phyloP scores from a whole-genome alignment of 2,329 filamentous ascomycete genomes.

The Aspergillus oerlinghausenensis region DNA sequence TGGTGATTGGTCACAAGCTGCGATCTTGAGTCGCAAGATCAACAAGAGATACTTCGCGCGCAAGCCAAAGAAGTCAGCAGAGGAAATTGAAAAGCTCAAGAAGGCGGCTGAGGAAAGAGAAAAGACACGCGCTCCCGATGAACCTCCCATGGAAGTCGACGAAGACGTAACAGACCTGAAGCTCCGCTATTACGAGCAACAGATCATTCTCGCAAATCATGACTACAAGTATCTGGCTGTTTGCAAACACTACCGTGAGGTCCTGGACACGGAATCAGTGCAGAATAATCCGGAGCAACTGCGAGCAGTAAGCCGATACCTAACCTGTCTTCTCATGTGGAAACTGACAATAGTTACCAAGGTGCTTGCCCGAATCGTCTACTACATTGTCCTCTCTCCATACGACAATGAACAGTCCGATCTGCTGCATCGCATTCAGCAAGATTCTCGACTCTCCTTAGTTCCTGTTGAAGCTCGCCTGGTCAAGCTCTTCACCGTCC shows the following conservation, averaged over 20 bases:
- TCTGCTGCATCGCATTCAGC: conserved; percentile 85
- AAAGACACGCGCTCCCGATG: conserved; percentile 72
- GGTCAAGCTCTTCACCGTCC: conserved; percentile 89
- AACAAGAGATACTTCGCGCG: conserved; percentile 87
- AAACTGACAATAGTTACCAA: conserved; percentile 33
- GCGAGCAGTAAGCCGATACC: conserved; percentile 63
- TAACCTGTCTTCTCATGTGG: not conserved
- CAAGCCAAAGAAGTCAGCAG: conserved; percentile 83
- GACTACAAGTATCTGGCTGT: conserved; percentile 96
- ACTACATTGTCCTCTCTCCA: conserved; percentile 92
- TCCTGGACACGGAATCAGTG: conserved; percentile 91
- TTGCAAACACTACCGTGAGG: conserved; percentile 97
- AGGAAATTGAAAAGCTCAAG: conserved; percentile 84
- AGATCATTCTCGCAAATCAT: conserved; percentile 92
- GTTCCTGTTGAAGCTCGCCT: conserved; percentile 78
- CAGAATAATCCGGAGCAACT: conserved; percentile 85
- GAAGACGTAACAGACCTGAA: conserved; percentile 97
- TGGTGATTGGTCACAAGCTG: conserved; percentile 92
- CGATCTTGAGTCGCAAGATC: conserved; percentile 92
- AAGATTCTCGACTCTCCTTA: conserved; percentile 74
- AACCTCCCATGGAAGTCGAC: conserved; percentile 66
- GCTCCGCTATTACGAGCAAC: conserved; percentile 93
- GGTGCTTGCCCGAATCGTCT: conserved; percentile 92
- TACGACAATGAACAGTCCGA: conserved; percentile 99
- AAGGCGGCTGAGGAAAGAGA: conserved; percentile 75